Evolutionary conservation across 1,284 basidiomycete genomes (phyloP).

Genomic region (Cryptococcus neoformans): DNA sequence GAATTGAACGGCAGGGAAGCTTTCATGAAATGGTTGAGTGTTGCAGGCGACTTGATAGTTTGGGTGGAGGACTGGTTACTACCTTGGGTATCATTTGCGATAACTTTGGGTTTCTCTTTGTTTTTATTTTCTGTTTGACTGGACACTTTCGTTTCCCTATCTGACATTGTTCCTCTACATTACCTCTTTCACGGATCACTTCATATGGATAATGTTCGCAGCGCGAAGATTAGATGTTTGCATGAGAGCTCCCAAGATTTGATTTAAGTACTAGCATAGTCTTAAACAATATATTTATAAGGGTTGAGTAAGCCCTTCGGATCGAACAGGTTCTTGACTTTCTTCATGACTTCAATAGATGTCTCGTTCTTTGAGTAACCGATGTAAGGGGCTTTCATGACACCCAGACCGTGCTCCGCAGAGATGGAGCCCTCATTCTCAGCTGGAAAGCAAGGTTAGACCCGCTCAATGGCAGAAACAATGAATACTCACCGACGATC

Average conservation of each 20-base stretch:
- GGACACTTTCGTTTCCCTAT: not conserved
- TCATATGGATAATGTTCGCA: not conserved
- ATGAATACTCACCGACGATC: conserved; percentile 57
- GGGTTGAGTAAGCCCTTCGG: conserved; percentile 79
- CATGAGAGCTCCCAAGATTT: not conserved
- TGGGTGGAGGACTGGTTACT: not conserved
- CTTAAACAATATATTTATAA: conserved; percentile 45
- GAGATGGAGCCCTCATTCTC: conserved; percentile 80
- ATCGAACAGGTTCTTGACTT: conserved; percentile 88
- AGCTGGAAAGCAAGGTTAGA: conserved; percentile 19
- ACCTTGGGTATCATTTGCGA: not conserved
- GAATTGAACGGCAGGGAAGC: not conserved
- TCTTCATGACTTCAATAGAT: conserved; percentile 85
- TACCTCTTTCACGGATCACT: not conserved
- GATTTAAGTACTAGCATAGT: not conserved
- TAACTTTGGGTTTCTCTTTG: too few relatives aligned
- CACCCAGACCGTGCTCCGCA: conserved; percentile 86
- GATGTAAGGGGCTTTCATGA: conserved; percentile 91
- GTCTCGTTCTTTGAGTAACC: conserved; percentile 79
- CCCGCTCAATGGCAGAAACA: not conserved
- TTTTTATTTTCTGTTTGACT: not conserved
- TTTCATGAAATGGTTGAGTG: not conserved
- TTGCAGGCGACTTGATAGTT: not conserved
- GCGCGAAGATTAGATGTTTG: not conserved
- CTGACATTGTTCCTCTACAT: too few relatives aligned